Evolutionary conservation across 257 asterid species (phyloP).

Genomic region (Eucommia ulmoides): DNA sequence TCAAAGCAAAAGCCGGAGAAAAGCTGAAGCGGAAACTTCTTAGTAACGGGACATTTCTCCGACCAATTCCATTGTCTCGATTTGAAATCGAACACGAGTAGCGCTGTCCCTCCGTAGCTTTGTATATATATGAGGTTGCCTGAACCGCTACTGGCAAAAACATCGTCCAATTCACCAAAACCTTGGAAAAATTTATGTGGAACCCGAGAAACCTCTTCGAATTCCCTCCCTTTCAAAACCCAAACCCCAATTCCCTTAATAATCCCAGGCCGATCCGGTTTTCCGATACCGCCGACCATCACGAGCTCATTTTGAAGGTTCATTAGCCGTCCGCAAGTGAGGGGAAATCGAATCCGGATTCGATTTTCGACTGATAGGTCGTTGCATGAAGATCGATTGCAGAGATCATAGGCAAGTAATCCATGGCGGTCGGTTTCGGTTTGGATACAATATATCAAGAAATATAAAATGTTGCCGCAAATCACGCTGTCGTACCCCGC

Average conservation of each 20-base stretch:
- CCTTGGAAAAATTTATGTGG: conserved; percentile 85
- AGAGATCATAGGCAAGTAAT: conserved; percentile 43
- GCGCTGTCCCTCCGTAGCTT: conserved; percentile 81
- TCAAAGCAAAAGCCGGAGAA: conserved; percentile 92
- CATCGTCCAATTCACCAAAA: conserved; percentile 91
- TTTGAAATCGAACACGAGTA: conserved; percentile 55
- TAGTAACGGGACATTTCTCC: conserved; percentile 72
- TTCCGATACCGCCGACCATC: conserved; percentile 95
- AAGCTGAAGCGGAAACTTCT: conserved; percentile 91
- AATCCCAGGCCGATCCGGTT: conserved; percentile 63
- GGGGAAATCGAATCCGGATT: conserved; percentile 66
- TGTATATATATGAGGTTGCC: conserved; percentile 80
- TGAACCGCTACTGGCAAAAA: conserved; percentile 83
- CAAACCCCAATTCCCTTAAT: conserved; percentile 90
- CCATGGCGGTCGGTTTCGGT: conserved; percentile 68
- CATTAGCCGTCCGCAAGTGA: conserved; percentile 90
- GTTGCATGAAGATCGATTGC: conserved; percentile 20
- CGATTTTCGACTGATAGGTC: conserved; percentile 53
- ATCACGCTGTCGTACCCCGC: conserved; percentile 91
- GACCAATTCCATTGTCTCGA: conserved; percentile 87
- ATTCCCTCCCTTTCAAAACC: conserved; percentile 57
- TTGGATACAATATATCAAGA: conserved; percentile 63
- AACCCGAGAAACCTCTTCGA: conserved; percentile 79
- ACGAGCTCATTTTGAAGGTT: conserved; percentile 63
- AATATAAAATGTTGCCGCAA: conserved; percentile 60